Conservation (phyloP, 129 eudicot genomes). For the Centrapalus pauciflorus region DNA sequence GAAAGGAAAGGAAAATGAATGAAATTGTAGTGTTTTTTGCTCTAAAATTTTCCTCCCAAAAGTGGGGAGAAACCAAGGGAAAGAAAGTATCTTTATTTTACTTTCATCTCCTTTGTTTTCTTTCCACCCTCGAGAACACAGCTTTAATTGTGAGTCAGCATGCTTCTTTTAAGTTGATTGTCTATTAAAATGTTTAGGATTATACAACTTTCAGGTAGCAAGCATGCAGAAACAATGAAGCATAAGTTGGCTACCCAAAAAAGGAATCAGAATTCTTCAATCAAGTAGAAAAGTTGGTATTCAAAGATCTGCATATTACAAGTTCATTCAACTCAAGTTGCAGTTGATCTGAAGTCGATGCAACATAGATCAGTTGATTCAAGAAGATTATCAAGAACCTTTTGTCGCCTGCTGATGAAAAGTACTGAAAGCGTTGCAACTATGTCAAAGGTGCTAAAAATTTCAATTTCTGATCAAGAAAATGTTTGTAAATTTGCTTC, state of each 20-base stretch:
- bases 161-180: not conserved
- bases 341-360: not conserved
- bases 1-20: too few species aligned
- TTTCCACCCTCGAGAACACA: too few species aligned
- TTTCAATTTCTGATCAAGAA: too few species aligned
- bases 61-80: too few species aligned
- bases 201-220: conserved; percentile 35
- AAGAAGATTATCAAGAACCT: not conserved
- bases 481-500: not conserved
- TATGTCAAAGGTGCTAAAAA: too few species aligned
- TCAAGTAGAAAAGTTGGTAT: conserved; percentile 9
- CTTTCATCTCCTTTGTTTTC: too few species aligned
- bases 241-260: conserved; percentile 31
- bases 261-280: conserved; percentile 27
- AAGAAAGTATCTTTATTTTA: too few species aligned
- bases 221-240: conserved; percentile 35
- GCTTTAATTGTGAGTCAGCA: not conserved
- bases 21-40: too few species aligned
- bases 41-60: too few species aligned
- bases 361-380: not conserved
- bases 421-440: too few species aligned
- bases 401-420: too few species aligned
- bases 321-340: not conserved
- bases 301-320: not conserved
- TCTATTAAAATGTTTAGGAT: not conserved